Percentiles rank a stretch among this genome's conserved stretches.
Conservation (phyloP, 192 early-diverging fungal genomes). For the Rhizoclosmatium sp. region DNA sequence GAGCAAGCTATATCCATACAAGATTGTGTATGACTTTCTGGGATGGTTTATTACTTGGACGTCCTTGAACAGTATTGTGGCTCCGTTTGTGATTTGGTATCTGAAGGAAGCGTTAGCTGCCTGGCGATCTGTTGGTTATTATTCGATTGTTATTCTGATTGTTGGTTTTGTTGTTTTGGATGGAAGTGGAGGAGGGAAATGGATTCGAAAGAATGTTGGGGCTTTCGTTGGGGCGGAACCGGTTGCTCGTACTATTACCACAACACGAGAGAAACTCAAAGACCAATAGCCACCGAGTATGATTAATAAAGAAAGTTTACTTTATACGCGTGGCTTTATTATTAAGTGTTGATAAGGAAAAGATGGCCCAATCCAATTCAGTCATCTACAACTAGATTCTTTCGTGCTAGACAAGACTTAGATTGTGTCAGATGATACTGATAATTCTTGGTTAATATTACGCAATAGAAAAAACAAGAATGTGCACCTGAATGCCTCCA, state of each 20-base stretch:
- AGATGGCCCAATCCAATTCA: too few species aligned
- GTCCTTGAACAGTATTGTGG: constrained; percentile 44
- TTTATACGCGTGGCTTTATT: too few species aligned
- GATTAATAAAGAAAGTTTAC: too few species aligned
- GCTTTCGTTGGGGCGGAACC: constrained; percentile 20
- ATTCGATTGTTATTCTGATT: constrained; percentile 30
- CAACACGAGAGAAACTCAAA: neutral
- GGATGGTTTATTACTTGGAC: constrained; percentile 62
- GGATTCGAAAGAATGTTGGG: constrained; percentile 26
- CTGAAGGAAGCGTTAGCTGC: constrained; percentile 22
- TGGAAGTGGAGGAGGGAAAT: constrained; percentile 25
- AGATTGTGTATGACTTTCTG: constrained; percentile 70
- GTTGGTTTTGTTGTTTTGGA: constrained; percentile 27
- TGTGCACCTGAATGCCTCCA: neutral
- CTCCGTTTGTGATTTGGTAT: constrained; percentile 44
- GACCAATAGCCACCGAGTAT: neutral
- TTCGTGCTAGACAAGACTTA: neutral
- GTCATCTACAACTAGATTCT: neutral
- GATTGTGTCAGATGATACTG: neutral
- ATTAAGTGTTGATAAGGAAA: too few species aligned
- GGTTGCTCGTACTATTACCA: neutral
- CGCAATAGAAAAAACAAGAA: neutral
- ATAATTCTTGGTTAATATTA: neutral
- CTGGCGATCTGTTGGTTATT: constrained; percentile 31
- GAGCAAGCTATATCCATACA: constrained; percentile 45